Percentiles rank a stretch among this genome's conserved stretches.
Evolutionary conservation across 176 grass and related monocot species (phyloP).

Genomic region (Oryza meridionalis): DNA sequence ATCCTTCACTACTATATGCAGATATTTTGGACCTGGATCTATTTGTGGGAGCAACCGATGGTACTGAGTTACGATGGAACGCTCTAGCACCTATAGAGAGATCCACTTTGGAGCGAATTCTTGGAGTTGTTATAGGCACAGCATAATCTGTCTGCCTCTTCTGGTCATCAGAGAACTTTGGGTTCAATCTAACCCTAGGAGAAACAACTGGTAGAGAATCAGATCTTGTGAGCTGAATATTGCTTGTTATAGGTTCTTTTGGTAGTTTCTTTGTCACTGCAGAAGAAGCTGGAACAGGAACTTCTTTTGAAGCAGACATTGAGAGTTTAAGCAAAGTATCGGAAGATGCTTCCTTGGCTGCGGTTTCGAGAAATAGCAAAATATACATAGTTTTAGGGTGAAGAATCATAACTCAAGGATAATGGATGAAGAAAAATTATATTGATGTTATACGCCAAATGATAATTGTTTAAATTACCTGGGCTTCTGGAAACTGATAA

Average conservation of each 20-base stretch:
- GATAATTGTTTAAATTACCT: constrained; percentile 42
- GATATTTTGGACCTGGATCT: constrained; percentile 33
- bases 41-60: constrained; percentile 25
- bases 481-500: constrained; percentile 61
- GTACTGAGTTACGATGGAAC: constrained; percentile 1
- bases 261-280: constrained; percentile 54
- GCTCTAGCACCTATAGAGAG: constrained; percentile 32
- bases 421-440: not conserved
- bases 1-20: constrained; percentile 33
- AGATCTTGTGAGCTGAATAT: constrained; percentile 50
- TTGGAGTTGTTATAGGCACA: constrained; percentile 43
- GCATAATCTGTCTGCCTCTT: constrained; percentile 44
- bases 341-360: constrained; percentile 48
- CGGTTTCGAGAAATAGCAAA: constrained; percentile 35
- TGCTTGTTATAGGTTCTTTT: constrained; percentile 46
- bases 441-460: constrained; percentile 1
- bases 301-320: constrained; percentile 51
- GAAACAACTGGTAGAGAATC: constrained; percentile 44
- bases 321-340: constrained; percentile 48
- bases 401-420: constrained; percentile 18
- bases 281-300: constrained; percentile 40
- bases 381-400: constrained; percentile 5
- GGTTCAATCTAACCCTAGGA: constrained; percentile 51
- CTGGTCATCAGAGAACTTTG: constrained; percentile 23
- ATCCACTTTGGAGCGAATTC: constrained; percentile 38